These are phyloP conservation scores for Colletotrichum tamarilloi DNA, from an alignment of 2,329 filamentous ascomycete species.

Conservation along the genomic window DNA sequence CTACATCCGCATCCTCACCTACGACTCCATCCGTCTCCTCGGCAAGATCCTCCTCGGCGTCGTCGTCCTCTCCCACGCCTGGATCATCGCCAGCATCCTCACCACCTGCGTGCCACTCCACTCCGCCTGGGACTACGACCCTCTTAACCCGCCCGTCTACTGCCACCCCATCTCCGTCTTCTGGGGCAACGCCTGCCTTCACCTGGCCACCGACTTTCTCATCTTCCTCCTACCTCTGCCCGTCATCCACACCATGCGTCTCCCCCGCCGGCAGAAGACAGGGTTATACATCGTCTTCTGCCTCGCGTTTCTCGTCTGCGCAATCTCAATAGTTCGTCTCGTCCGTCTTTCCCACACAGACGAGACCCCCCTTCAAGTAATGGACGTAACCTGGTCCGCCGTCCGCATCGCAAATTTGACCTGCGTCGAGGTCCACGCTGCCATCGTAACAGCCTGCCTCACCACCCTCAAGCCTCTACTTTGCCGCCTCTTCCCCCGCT, in stretches of 20 bases:
- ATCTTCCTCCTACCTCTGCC: constrained; percentile 51
- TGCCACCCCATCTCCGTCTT: constrained; percentile 38
- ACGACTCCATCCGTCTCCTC: constrained; percentile 40
- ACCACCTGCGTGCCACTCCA: constrained; percentile 38
- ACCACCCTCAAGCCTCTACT: constrained; percentile 52
- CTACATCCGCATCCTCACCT: constrained; percentile 41
- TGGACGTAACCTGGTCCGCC: constrained; percentile 43
- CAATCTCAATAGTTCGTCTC: constrained; percentile 47
- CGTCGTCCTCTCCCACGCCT: constrained; percentile 38
- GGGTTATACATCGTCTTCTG: constrained; percentile 51
- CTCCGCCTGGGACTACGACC: constrained; percentile 35
- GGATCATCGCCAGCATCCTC: constrained; percentile 38
- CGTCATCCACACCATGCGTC: constrained; percentile 55
- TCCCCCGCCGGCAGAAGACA: constrained; percentile 54
- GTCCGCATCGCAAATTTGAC: constrained; percentile 48
- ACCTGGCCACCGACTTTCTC: constrained; percentile 41
- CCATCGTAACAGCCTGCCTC: constrained; percentile 49
- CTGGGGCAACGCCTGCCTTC: constrained; percentile 40
- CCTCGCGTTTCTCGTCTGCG: constrained; percentile 53
- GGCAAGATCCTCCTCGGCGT: constrained; percentile 36
- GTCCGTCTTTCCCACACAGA: constrained; percentile 40
- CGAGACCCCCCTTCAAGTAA: constrained; percentile 13
- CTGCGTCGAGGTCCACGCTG: constrained; percentile 48
- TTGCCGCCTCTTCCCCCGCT: constrained; percentile 46
- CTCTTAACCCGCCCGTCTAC: constrained; percentile 3